Percentiles rank a stretch among this genome's conserved stretches.
Evolutionary conservation across 768 basidiomycete genomes (phyloP).

Genomic region (Pleurotus giganteus): DNA sequence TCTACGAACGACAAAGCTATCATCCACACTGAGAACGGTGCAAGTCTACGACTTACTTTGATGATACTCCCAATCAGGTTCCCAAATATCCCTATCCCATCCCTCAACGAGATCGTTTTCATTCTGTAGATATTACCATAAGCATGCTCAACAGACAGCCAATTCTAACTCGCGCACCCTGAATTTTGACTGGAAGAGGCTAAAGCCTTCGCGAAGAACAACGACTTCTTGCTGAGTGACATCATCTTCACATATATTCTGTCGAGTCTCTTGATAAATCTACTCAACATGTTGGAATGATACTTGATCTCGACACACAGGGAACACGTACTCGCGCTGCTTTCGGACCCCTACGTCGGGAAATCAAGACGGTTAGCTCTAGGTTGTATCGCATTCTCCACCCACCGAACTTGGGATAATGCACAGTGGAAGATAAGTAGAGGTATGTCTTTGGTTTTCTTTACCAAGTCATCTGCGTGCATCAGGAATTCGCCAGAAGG

Average conservation of each 20-base stretch:
- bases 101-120: slow-evolving; percentile 74
- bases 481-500: slow-evolving; percentile 62
- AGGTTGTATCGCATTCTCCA: slow-evolving; percentile 12
- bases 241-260: slow-evolving; percentile 40
- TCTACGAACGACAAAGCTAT: background rate
- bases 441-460: slow-evolving; percentile 58
- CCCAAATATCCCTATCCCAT: slow-evolving; percentile 70
- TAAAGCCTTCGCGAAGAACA: slow-evolving; percentile 73
- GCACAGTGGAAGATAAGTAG: slow-evolving; percentile 77
- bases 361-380: background rate
- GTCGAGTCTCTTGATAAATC: slow-evolving; percentile 69
- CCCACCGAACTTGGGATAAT: slow-evolving; percentile 74
- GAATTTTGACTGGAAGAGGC: slow-evolving; percentile 65
- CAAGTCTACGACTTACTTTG: background rate
- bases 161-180: slow-evolving; percentile 40
- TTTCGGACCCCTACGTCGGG: slow-evolving; percentile 62
- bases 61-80: slow-evolving; percentile 34
- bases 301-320: slow-evolving; percentile 8
- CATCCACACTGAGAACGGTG: background rate
- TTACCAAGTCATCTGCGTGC: slow-evolving; percentile 57
- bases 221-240: slow-evolving; percentile 51
- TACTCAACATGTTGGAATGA: slow-evolving; percentile 24
- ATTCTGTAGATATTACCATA: slow-evolving; percentile 33
- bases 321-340: slow-evolving; percentile 60
- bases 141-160: background rate